phyloP scores from a whole-genome alignment of 257 asterid genomes.

The Linaria vulgaris region DNA sequence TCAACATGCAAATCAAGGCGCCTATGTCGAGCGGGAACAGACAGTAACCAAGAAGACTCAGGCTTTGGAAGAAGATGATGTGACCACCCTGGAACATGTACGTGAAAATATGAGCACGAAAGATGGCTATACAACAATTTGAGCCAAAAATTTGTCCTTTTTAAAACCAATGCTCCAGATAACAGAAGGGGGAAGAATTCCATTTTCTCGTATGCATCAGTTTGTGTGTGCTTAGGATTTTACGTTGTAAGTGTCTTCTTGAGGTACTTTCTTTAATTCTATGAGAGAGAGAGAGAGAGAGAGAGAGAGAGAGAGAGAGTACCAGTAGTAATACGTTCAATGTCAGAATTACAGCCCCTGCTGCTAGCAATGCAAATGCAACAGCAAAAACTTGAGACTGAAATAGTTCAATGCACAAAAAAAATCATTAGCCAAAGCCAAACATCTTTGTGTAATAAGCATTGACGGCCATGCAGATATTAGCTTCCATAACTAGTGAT shows the following conservation, averaged over 20 bases:
- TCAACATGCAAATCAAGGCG: slow-evolving; percentile 79
- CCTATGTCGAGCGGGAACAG: slow-evolving; percentile 87
- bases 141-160: too few species aligned
- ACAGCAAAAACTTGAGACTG: slow-evolving; percentile 99
- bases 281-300: neutral
- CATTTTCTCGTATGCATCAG: too few species aligned
- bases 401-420: slow-evolving; percentile 6
- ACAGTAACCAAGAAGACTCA: slow-evolving; percentile 90
- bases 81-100: slow-evolving; percentile 73
- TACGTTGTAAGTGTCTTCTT: too few species aligned
- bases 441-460: neutral
- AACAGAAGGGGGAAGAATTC: too few species aligned
- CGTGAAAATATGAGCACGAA: slow-evolving; percentile 10
- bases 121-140: neutral
- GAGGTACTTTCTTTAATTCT: too few species aligned
- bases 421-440: slow-evolving; percentile 8
- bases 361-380: slow-evolving; percentile 88
- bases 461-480: neutral
- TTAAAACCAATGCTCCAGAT: too few species aligned
- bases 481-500: too few species aligned
- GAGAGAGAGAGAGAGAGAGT: slow-evolving; percentile 21
- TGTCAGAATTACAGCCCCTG: slow-evolving; percentile 92
- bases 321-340: slow-evolving; percentile 91
- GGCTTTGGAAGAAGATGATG: slow-evolving; percentile 95
- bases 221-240: too few species aligned